phyloP scores from a whole-genome alignment of 2,329 filamentous ascomycete genomes.

The Fusarium keratoplasticum region DNA sequence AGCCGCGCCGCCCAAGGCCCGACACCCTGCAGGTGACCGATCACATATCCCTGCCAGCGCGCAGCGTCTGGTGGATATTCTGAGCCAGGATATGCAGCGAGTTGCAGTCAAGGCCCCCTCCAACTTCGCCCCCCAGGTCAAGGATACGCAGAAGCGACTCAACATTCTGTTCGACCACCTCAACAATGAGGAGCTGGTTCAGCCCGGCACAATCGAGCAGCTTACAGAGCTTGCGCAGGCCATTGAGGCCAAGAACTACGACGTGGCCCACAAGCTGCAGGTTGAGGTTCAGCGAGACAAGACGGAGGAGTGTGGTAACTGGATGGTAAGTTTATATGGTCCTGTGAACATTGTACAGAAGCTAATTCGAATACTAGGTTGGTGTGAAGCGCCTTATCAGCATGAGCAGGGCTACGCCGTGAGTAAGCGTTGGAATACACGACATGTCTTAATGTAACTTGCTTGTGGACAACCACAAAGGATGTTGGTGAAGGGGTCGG shows the following conservation, averaged over 20 bases:
- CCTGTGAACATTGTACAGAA: not conserved
- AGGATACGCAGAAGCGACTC: conserved; percentile 92
- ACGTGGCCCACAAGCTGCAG: conserved; percentile 74
- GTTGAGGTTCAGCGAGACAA: conserved; percentile 81
- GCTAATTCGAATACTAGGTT: conserved; percentile 66
- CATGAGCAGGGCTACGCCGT: conserved; percentile 82
- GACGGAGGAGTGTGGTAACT: conserved; percentile 84
- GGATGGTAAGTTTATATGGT: conserved; percentile 75
- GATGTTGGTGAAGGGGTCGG: conserved; percentile 28
- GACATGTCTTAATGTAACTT: conserved; percentile 35
- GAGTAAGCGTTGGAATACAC: conserved; percentile 32
- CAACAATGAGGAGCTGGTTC: conserved; percentile 93
- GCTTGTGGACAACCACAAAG: conserved; percentile 11
- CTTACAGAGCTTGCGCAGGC: conserved; percentile 74
- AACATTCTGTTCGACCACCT: conserved; percentile 96
- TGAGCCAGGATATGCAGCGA: conserved; percentile 87
- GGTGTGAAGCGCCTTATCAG: conserved; percentile 81
- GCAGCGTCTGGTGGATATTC: conserved; percentile 82
- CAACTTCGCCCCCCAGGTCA: conserved; percentile 89
- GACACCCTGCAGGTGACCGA: conserved; percentile 86
- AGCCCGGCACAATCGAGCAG: conserved; percentile 79
- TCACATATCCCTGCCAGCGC: conserved; percentile 86
- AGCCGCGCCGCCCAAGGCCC: conserved; percentile 65
- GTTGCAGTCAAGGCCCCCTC: conserved; percentile 87
- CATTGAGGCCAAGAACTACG: conserved; percentile 76